Evolutionary conservation across 2,329 filamentous ascomycete species (phyloP).

Genomic region (Stemphylium vesicarium): DNA sequence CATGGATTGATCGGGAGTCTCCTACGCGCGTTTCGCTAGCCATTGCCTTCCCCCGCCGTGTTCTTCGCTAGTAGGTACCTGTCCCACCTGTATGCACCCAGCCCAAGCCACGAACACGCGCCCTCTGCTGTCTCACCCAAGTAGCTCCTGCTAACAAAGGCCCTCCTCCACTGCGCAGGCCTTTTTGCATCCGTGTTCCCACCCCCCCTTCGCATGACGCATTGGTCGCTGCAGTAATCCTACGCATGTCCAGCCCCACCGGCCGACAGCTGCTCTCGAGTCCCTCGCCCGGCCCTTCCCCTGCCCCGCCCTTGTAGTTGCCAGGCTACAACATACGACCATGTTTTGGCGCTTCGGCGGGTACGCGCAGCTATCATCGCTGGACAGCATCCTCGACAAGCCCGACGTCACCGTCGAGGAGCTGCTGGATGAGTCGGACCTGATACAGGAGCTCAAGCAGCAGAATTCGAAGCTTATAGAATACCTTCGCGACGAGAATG

Average conservation of each 20-base stretch:
- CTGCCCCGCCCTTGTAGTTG: constrained; percentile 38
- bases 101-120: constrained; percentile 21
- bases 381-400: constrained; percentile 96
- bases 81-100: constrained; percentile 22
- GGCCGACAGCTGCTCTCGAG: constrained; percentile 35
- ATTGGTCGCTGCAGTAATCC: constrained; percentile 19
- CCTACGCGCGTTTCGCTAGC: constrained; percentile 18
- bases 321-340: constrained; percentile 55
- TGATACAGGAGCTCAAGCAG: constrained; percentile 97
- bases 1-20: constrained; percentile 23
- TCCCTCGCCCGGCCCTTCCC: constrained; percentile 30
- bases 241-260: constrained; percentile 30
- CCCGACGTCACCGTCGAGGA: constrained; percentile 93
- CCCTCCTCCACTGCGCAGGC: constrained; percentile 7
- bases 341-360: constrained; percentile 99
- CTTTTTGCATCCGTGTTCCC: constrained; percentile 13
- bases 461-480: constrained; percentile 98
- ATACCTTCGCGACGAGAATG: constrained; percentile 85
- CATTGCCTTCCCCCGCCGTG: constrained; percentile 17
- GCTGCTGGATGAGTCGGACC: constrained; percentile 90
- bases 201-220: constrained; percentile 20
- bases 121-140: constrained; percentile 17
- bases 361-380: constrained; percentile 95
- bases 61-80: constrained; percentile 30
- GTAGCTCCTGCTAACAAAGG: constrained; percentile 15